Conservation (phyloP, 345 rosid species). For the Murraya koenigii region DNA sequence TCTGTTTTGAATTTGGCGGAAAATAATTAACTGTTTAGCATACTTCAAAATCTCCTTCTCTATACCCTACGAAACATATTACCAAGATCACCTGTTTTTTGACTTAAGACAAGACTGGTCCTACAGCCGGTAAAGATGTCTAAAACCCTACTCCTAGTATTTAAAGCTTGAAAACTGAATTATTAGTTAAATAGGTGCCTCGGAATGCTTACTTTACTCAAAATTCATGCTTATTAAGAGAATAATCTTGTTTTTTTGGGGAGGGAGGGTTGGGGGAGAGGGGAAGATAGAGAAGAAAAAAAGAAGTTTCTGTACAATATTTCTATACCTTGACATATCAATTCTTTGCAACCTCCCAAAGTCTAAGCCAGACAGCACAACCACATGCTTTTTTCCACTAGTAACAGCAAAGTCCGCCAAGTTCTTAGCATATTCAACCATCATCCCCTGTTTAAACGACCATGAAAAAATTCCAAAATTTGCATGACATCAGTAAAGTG, state of each 20-base stretch:
- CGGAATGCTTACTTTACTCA: neutral
- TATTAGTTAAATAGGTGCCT: neutral
- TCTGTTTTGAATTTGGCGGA: neutral
- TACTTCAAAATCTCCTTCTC: neutral
- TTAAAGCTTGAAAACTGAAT: neutral
- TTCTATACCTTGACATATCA: constrained; percentile 73
- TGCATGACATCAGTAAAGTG: neutral
- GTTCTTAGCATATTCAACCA: constrained; percentile 72
- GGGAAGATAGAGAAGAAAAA: neutral
- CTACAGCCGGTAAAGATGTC: neutral
- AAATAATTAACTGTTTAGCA: neutral
- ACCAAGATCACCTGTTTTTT: neutral
- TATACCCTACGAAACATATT: neutral
- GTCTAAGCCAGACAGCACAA: constrained; percentile 81
- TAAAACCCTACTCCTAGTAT: neutral
- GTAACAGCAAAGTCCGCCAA: constrained; percentile 76
- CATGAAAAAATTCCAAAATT: constrained; percentile 13
- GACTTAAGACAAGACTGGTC: neutral
- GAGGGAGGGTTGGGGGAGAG: too few relatives aligned
- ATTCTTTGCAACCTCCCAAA: constrained; percentile 81
- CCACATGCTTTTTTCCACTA: constrained; percentile 66
- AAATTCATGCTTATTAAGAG: neutral
- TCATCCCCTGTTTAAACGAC: constrained; percentile 58
- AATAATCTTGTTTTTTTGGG: too few relatives aligned
- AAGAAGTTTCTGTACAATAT: neutral